Conservation (phyloP, 805 yeast species). For the Saturnispora besseyi region DNA sequence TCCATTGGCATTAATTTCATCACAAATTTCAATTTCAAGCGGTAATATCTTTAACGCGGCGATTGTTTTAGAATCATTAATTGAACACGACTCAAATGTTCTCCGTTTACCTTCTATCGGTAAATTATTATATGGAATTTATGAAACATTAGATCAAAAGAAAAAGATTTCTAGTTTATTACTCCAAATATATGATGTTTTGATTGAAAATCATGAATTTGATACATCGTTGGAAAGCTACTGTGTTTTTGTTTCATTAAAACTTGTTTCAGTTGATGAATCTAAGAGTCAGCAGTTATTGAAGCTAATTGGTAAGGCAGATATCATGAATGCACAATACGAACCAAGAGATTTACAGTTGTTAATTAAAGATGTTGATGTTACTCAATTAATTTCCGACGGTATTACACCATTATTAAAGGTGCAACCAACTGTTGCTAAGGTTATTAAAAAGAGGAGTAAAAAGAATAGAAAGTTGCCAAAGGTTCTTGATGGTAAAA, state of each 20-base stretch:
- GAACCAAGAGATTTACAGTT: conserved; percentile 18
- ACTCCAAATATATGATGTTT: conserved; percentile 20
- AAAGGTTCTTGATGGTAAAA: conserved; percentile 20
- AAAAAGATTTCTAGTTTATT: conserved; percentile 28
- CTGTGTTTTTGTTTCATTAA: conserved; percentile 28
- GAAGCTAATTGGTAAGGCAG: conserved; percentile 13
- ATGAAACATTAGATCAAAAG: conserved; percentile 36
- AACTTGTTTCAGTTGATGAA: conserved; percentile 30
- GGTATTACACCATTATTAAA: conserved; percentile 24
- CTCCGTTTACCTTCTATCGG: conserved; percentile 38
- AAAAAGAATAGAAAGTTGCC: conserved; percentile 24
- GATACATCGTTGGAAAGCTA: conserved; percentile 10
- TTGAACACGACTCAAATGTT: conserved; percentile 4
- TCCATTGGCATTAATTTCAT: conserved; percentile 27
- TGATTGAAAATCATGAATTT: conserved; percentile 9
- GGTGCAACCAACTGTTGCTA: conserved; percentile 10
- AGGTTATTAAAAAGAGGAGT: background rate
- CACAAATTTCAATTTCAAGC: conserved; percentile 26
- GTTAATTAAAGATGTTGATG: conserved; percentile 26
- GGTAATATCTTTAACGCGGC: conserved; percentile 30
- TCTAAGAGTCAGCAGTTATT: conserved; percentile 26
- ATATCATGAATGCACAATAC: conserved; percentile 13
- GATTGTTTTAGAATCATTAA: conserved; percentile 28
- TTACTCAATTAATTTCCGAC: conserved; percentile 22
- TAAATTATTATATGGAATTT: conserved; percentile 40